phyloP scores from a whole-genome alignment of 352 stramenopile genomes.

The Phytophthora colocasiae region DNA sequence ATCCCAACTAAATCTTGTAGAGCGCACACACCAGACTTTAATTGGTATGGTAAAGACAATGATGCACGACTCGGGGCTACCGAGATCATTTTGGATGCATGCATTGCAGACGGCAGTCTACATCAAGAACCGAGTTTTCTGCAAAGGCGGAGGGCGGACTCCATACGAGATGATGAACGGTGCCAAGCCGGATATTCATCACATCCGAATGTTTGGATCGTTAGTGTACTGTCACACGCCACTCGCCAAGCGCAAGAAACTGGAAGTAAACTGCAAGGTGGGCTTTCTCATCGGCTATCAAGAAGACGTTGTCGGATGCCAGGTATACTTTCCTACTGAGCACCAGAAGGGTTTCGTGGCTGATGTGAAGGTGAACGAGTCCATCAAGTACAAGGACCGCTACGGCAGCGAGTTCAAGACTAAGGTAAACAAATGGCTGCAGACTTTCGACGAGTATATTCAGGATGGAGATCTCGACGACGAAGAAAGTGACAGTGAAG shows the following conservation, averaged over 20 bases:
- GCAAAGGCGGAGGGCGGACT: slow-evolving; percentile 4
- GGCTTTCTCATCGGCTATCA: background rate
- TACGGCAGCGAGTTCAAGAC: background rate
- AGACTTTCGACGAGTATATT: background rate
- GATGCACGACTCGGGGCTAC: slow-evolving; percentile 19
- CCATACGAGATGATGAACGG: slow-evolving; percentile 13
- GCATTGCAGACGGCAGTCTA: slow-evolving; percentile 20
- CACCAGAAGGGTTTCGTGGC: background rate
- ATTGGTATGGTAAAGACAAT: slow-evolving; percentile 18
- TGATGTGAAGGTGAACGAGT: background rate
- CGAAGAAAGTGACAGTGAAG: background rate
- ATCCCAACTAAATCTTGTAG: slow-evolving; percentile 7
- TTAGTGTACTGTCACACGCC: slow-evolving; percentile 6
- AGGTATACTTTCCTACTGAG: background rate
- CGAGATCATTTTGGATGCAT: slow-evolving; percentile 10
- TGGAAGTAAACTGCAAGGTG: background rate
- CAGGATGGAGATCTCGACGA: background rate
- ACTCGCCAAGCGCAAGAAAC: background rate
- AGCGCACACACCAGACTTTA: slow-evolving; percentile 15
- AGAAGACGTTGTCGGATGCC: background rate
- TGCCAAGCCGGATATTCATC: slow-evolving; percentile 10
- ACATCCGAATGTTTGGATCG: slow-evolving; percentile 13
- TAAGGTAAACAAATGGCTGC: background rate
- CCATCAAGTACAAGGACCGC: background rate
- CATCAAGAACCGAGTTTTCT: slow-evolving; percentile 18